Evolutionary conservation across 495 filamentous ascomycete species (phyloP).

Genomic region (Sporormia fimetaria): DNA sequence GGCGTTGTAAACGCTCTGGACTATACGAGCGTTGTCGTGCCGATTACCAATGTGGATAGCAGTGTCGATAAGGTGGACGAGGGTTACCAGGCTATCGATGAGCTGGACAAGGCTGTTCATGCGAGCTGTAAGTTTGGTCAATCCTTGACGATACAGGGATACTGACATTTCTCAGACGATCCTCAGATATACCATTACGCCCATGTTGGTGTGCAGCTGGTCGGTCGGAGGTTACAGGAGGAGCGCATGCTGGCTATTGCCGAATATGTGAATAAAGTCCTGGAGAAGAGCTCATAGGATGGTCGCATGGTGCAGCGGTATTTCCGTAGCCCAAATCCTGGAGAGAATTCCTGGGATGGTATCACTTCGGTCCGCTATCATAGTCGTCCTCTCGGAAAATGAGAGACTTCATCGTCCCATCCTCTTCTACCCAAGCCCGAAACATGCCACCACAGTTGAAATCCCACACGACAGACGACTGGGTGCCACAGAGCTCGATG

Average conservation of each 20-base stretch:
- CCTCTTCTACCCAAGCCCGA: slow-evolving; percentile 59
- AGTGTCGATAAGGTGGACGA: slow-evolving; percentile 38
- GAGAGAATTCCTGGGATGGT: too few species aligned
- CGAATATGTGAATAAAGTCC: slow-evolving; percentile 27
- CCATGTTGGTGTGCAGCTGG: slow-evolving; percentile 37
- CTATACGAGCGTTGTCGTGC: slow-evolving; percentile 47
- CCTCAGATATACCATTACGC: slow-evolving; percentile 39
- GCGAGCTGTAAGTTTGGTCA: slow-evolving; percentile 42
- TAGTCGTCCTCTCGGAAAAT: slow-evolving; percentile 23
- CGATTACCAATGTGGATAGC: slow-evolving; percentile 47
- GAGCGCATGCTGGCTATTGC: slow-evolving; percentile 40
- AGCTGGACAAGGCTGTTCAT: slow-evolving; percentile 36
- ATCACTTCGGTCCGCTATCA: slow-evolving; percentile 12
- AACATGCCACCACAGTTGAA: slow-evolving; percentile 91
- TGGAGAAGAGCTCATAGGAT: too few species aligned
- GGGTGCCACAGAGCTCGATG: slow-evolving; percentile 50
- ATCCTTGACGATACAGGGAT: neutral
- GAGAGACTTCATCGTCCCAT: slow-evolving; percentile 43
- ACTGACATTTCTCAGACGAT: slow-evolving; percentile 33
- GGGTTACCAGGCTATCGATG: slow-evolving; percentile 32
- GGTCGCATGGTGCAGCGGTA: too few species aligned
- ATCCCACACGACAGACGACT: slow-evolving; percentile 52
- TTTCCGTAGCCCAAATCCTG: too few species aligned
- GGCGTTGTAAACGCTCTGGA: slow-evolving; percentile 46
- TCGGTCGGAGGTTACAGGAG: slow-evolving; percentile 37